A percentile compares a stretch with the other conserved stretches of the same genome.
These are phyloP conservation scores for Lecanicillium sp. DNA, from an alignment of 2,329 filamentous ascomycete species.

Conservation along the genomic window DNA sequence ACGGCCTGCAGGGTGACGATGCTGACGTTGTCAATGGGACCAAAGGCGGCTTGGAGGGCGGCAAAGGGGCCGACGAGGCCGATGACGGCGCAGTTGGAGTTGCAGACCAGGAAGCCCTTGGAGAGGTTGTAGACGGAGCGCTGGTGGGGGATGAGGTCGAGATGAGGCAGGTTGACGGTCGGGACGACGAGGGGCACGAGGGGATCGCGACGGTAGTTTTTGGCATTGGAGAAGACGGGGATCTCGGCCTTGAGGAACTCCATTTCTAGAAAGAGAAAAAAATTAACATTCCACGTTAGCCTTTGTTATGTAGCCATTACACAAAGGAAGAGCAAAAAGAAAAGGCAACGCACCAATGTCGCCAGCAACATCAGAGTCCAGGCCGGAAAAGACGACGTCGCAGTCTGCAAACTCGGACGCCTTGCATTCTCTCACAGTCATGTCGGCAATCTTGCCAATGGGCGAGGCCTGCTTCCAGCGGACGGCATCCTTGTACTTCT, in stretches of 20 bases:
- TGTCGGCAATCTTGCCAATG: constrained; percentile 70
- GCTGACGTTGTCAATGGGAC: constrained; percentile 63
- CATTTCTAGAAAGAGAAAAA: constrained; percentile 54
- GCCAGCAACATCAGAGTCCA: constrained; percentile 87
- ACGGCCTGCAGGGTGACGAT: constrained; percentile 95
- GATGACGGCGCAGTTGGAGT: constrained; percentile 97
- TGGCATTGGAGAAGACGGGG: constrained; percentile 93
- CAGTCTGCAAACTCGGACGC: constrained; percentile 79
- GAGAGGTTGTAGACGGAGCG: constrained; percentile 61
- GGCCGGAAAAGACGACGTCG: constrained; percentile 85
- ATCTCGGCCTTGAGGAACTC: constrained; percentile 83
- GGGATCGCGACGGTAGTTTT: constrained; percentile 89
- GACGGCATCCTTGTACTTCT: constrained; percentile 90
- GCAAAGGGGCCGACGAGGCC: constrained; percentile 92
- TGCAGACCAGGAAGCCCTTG: constrained; percentile 92
- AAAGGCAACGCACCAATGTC: constrained; percentile 66
- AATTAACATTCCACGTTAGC: background rate
- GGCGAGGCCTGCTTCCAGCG: constrained; percentile 87
- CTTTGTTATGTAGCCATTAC: too few relatives aligned
- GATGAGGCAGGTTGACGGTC: constrained; percentile 83
- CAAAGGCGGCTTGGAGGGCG: constrained; percentile 79
- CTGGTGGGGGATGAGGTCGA: constrained; percentile 86
- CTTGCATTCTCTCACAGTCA: constrained; percentile 79
- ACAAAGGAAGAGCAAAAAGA: background rate
- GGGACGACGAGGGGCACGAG: constrained; percentile 89